Conservation (phyloP, 176 grass and related monocot species). For the Aegilops sharonensis region DNA sequence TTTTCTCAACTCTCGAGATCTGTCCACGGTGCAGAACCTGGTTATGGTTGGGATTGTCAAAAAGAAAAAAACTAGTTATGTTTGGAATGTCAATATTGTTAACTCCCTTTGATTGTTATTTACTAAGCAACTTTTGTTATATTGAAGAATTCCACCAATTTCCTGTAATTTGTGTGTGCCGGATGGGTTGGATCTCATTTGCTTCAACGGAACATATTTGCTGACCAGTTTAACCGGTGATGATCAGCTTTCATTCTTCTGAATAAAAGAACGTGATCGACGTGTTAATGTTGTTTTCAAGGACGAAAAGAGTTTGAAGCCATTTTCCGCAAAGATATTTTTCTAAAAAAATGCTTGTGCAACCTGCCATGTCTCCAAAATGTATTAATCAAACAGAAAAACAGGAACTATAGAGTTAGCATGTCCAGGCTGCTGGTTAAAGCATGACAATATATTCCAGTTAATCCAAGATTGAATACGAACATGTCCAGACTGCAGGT, state of each 20-base stretch:
- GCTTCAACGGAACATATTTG: background rate
- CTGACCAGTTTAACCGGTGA: too few relatives aligned
- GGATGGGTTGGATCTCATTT: background rate
- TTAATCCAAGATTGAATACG: too few relatives aligned
- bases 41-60: background rate
- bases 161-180: background rate
- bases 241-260: background rate
- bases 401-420: too few relatives aligned
- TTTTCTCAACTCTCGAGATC: fast-evolving
- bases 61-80: background rate
- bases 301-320: too few relatives aligned
- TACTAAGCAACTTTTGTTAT: background rate
- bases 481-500: too few relatives aligned
- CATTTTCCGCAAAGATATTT: too few relatives aligned
- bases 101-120: background rate
- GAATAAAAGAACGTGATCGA: background rate
- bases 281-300: too few relatives aligned
- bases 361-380: too few relatives aligned
- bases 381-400: too few relatives aligned
- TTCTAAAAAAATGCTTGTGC: too few relatives aligned
- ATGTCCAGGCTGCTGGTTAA: too few relatives aligned
- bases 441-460: too few relatives aligned
- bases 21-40: background rate
- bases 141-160: background rate
- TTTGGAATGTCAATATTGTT: background rate